Evolutionary conservation across 768 basidiomycete species (phyloP).

Genomic region (Suillus subluteus): DNA sequence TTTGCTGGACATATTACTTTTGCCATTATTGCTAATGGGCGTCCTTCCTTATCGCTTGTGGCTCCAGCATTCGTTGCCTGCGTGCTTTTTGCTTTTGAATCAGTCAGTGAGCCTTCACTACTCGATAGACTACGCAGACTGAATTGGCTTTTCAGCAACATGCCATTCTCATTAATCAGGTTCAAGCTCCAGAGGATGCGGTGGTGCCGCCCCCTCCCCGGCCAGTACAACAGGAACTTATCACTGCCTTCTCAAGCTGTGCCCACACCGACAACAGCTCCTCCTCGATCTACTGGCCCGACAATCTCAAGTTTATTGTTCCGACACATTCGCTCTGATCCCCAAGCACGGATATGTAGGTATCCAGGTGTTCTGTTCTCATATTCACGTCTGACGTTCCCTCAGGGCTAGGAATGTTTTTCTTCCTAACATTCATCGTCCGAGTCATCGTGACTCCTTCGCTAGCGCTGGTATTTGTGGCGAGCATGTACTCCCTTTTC

Average conservation of each 20-base stretch:
- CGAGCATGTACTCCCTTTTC: constrained; percentile 71
- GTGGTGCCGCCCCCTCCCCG: constrained; percentile 34
- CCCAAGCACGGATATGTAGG: constrained; percentile 74
- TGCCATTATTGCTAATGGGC: constrained; percentile 82
- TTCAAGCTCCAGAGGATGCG: constrained; percentile 77
- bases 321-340: constrained; percentile 65
- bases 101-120: constrained; percentile 51
- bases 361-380: constrained; percentile 5
- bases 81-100: constrained; percentile 79
- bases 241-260: constrained; percentile 18
- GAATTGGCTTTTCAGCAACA: constrained; percentile 65
- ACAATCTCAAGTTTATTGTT: constrained; percentile 54
- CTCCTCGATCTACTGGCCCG: constrained; percentile 18
- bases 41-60: constrained; percentile 78
- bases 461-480: constrained; percentile 67
- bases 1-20: constrained; percentile 91
- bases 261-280: constrained; percentile 26
- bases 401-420: constrained; percentile 66
- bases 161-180: constrained; percentile 74
- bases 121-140: not conserved
- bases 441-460: constrained; percentile 72
- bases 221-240: constrained; percentile 13
- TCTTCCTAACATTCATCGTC: constrained; percentile 73
- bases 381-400: constrained; percentile 12
- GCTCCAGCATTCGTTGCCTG: constrained; percentile 86